These are phyloP conservation scores for Mallotus japonicus DNA, from an alignment of 441 rosid genomes.

Conservation along the genomic window DNA sequence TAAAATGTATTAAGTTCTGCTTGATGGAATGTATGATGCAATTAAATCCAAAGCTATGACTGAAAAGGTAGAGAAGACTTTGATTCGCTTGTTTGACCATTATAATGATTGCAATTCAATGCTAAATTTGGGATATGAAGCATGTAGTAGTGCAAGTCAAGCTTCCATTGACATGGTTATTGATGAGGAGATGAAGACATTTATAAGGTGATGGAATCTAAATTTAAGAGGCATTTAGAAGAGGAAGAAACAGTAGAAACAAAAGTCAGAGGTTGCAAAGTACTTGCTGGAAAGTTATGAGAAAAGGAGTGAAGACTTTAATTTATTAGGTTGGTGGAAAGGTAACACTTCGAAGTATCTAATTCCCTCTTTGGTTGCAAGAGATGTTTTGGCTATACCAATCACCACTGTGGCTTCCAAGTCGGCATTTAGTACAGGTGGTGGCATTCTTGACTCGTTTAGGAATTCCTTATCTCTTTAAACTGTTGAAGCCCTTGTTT, in stretches of 20 bases:
- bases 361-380: neutral
- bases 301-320: too few species aligned
- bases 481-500: neutral
- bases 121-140: neutral
- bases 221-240: neutral
- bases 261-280: neutral
- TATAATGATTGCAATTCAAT: neutral
- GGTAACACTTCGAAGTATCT: neutral
- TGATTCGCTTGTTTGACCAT: neutral
- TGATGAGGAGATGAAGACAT: neutral
- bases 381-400: neutral
- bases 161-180: neutral
- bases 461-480: neutral
- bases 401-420: neutral
- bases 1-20: neutral
- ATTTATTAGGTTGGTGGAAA: conserved; percentile 1
- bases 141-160: neutral
- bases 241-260: neutral
- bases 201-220: neutral
- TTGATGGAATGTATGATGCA: neutral
- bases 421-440: neutral
- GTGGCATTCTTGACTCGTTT: neutral
- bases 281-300: neutral
- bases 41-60: neutral
- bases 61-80: neutral